Evolutionary conservation across 2,329 filamentous ascomycete genomes (phyloP).

Genomic region (Didymella sp.): DNA sequence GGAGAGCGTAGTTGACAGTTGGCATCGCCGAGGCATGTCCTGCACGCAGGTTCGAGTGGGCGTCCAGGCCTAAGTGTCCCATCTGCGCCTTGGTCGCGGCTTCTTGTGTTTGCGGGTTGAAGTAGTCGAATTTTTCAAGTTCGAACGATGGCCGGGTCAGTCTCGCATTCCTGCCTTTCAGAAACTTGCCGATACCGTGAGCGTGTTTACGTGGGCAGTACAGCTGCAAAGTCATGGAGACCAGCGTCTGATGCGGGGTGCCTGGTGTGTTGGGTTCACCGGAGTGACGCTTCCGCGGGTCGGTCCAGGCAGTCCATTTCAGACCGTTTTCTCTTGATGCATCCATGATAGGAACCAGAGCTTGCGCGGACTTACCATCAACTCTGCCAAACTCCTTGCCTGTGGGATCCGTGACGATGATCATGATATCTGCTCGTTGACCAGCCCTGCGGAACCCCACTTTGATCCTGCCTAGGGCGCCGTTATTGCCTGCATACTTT

Average conservation of each 20-base stretch:
- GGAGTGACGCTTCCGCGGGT: slow-evolving; percentile 67
- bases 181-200: slow-evolving; percentile 69
- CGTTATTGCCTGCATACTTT: slow-evolving; percentile 64
- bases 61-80: slow-evolving; percentile 24
- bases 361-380: slow-evolving; percentile 70
- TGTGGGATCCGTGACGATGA: slow-evolving; percentile 76
- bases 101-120: slow-evolving; percentile 71
- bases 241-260: slow-evolving; percentile 30
- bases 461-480: slow-evolving; percentile 72
- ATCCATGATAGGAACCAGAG: slow-evolving; percentile 77
- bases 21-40: slow-evolving; percentile 16
- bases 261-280: slow-evolving; percentile 56
- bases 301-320: slow-evolving; percentile 75
- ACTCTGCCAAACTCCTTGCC: slow-evolving; percentile 77
- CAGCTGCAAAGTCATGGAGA: slow-evolving; percentile 73
- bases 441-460: slow-evolving; percentile 69
- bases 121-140: slow-evolving; percentile 71
- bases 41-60: slow-evolving; percentile 1
- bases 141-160: slow-evolving; percentile 68
- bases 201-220: slow-evolving; percentile 77
- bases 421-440: slow-evolving; percentile 65
- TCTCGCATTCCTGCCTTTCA: slow-evolving; percentile 71
- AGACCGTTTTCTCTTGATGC: slow-evolving; percentile 64
- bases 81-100: slow-evolving; percentile 25
- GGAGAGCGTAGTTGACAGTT: slow-evolving; percentile 27